Percentiles rank a stretch among this genome's conserved stretches.
These are phyloP conservation scores for Aspergillus piperis DNA, from an alignment of 2,329 filamentous ascomycete species.

Conservation along the genomic window DNA sequence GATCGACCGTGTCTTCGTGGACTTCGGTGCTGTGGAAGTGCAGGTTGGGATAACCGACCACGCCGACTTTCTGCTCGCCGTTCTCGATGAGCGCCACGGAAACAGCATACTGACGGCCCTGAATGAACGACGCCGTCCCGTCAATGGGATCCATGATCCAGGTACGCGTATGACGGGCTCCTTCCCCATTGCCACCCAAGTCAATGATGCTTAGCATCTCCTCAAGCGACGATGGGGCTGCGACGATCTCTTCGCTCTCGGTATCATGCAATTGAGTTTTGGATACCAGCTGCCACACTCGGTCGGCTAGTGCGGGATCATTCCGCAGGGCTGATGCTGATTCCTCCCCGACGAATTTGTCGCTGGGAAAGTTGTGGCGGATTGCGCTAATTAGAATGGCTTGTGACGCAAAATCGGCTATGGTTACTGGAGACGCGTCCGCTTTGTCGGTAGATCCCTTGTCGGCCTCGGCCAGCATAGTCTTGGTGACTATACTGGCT, in stretches of 20 bases:
- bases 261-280: neutral
- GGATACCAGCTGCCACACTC: constrained; percentile 11
- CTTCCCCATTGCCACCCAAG: neutral
- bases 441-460: neutral
- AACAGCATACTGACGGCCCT: constrained; percentile 12
- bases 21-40: neutral
- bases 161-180: neutral
- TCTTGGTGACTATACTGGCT: constrained; percentile 13
- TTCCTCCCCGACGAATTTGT: constrained; percentile 10
- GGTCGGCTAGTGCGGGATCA: constrained; percentile 4
- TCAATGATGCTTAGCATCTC: constrained; percentile 11
- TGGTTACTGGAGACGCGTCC: constrained; percentile 10
- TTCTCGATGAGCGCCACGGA: constrained; percentile 11
- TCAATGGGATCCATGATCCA: constrained; percentile 17
- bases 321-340: constrained; percentile 5
- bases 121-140: constrained; percentile 12
- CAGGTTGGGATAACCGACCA: constrained; percentile 14
- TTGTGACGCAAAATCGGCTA: constrained; percentile 11
- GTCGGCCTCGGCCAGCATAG: neutral
- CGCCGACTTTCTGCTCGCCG: constrained; percentile 14
- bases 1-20: constrained; percentile 5
- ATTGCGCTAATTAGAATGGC: constrained; percentile 11
- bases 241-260: neutral
- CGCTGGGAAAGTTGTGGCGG: constrained; percentile 9
- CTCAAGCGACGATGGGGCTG: neutral